Conservation (phyloP, 768 basidiomycete genomes). For the Melanogaster broomeanus region DNA sequence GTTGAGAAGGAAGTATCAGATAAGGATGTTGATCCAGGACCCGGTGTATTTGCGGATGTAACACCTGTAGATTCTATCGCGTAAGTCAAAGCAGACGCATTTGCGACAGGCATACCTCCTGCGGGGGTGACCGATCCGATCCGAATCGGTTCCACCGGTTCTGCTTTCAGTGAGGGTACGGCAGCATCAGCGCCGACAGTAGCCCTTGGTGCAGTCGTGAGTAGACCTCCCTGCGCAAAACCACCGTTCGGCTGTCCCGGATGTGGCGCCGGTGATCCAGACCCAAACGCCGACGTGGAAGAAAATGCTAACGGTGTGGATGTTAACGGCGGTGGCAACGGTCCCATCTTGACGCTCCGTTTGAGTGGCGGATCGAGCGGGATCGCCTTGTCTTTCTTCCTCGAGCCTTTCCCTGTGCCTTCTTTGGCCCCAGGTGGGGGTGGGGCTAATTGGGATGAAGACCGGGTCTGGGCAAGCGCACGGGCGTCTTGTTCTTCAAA, state of each 20-base stretch:
- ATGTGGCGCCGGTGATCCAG: not conserved
- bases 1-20: constrained; percentile 18
- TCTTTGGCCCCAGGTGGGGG: constrained; percentile 37
- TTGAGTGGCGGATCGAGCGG: constrained; percentile 64
- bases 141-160: constrained; percentile 4
- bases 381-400: constrained; percentile 62
- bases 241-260: constrained; percentile 5
- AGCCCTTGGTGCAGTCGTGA: constrained; percentile 7
- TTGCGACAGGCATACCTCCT: constrained; percentile 1
- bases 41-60: constrained; percentile 19
- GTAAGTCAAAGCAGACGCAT: constrained; percentile 2
- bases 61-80: constrained; percentile 4
- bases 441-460: constrained; percentile 25
- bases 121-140: not conserved
- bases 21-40: constrained; percentile 8
- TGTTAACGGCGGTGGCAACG: constrained; percentile 69
- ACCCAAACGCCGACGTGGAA: constrained; percentile 20
- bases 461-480: constrained; percentile 33
- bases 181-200: not conserved
- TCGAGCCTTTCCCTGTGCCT: constrained; percentile 29
- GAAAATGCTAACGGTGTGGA: constrained; percentile 61
- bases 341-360: constrained; percentile 60
- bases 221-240: not conserved
- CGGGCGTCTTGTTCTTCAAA: constrained; percentile 73
- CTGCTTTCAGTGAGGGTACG: constrained; percentile 4